Conservation (phyloP, 225 moss, liverwort and hornwort genomes). For the Lunularia cruciata region DNA sequence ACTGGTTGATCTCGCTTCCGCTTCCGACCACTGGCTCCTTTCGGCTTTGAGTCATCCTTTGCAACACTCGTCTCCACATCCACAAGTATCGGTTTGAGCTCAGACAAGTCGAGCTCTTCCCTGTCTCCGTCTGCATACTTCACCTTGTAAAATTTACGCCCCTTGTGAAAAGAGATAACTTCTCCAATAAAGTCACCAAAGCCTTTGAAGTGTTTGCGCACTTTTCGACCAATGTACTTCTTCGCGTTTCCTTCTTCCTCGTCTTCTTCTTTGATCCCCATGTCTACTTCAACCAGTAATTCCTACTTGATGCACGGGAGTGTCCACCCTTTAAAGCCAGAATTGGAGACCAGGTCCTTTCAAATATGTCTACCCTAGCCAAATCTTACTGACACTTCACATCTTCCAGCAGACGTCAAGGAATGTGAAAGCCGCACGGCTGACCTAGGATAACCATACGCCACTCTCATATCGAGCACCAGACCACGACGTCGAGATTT, state of each 20-base stretch:
- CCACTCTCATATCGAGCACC: not conserved
- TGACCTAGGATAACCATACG: no score
- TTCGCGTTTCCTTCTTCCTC: slow-evolving; percentile 31
- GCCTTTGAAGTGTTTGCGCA: slow-evolving; percentile 41
- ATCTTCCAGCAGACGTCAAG: not conserved
- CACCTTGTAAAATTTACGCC: slow-evolving; percentile 36
- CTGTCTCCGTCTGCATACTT: slow-evolving; percentile 48
- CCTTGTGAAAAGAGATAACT: slow-evolving; percentile 36
- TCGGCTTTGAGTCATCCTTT: slow-evolving; percentile 7
- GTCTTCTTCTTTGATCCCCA: slow-evolving; percentile 29
- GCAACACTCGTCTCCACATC: slow-evolving; percentile 4
- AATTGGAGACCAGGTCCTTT: not conserved
- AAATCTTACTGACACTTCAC: not conserved
- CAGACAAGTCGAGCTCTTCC: slow-evolving; percentile 45
- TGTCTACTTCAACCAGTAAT: not conserved
- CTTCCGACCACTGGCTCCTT: slow-evolving; percentile 34
- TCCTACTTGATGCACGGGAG: no score
- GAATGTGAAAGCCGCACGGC: no score
- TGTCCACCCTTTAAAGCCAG: not conserved
- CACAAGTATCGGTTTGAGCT: slow-evolving; percentile 34
- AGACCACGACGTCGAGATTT: not conserved
- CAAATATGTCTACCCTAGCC: not conserved
- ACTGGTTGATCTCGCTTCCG: slow-evolving; percentile 29
- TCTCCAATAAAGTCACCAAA: slow-evolving; percentile 41
- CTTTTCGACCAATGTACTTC: slow-evolving; percentile 36